Base-by-base conservation (phyloP, 2,329 filamentous ascomycete genomes). In the Paramyrothecium sp. region DNA sequence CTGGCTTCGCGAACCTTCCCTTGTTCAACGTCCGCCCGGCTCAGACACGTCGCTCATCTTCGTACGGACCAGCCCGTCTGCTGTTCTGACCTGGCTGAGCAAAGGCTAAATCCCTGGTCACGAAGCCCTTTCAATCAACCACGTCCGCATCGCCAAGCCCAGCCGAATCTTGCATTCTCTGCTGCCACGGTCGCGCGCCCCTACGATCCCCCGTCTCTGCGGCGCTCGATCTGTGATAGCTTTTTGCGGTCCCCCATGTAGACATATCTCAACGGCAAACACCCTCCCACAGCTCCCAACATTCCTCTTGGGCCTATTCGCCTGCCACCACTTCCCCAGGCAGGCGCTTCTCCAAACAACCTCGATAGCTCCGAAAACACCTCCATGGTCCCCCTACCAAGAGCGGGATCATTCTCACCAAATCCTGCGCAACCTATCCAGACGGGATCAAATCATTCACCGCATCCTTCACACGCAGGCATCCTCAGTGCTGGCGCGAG, bases 321-420 rank as follows among this genome's bases (percentile, higher is more conserved):
- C 68, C 71, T 72, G 66, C 71, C 71, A 66, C 66, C 57, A 65
- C 63, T 65, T 63, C 66, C n/a, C 63, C 67, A 65, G 71, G 71
- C 72, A 74, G 73, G 72, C 70, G 67, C 67, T 70, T 63, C 61
- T 65, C 61, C 59, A 66, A 63, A 63, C 62, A 67, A 55, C 62
- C 61, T 65, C 69, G 67, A 65, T 65, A 66, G 60, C 64, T 58
- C 56, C 66, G 61, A 72, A 73, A 68, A 75, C 67, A 74, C 71
- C 76, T 73, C 78, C 81, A 84, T 84, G 81, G 80, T 82, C 78
- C 80, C 81, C 76, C 79, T 75, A 78, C 77, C 81, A 76, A 79
- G 82, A 81, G 78, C 82, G 78, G 84, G 82, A 83, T 84, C 82
- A 72, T 86, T 86, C 74, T 85, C 84, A 72, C 83, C 83, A 75